Conservation (phyloP, 169 alveolate species). For the Plasmodium falciparum region DNA sequence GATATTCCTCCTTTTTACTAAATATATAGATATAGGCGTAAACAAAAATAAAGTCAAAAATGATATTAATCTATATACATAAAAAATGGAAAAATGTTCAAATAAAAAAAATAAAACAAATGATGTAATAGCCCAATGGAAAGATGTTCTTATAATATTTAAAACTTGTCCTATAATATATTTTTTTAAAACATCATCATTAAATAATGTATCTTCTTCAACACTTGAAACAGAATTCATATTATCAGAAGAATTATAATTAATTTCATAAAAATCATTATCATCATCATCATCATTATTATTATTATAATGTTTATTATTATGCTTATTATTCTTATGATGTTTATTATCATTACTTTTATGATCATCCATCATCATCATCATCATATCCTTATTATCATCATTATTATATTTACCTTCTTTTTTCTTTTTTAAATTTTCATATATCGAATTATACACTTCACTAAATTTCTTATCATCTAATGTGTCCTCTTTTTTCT, state of each 20-base stretch:
- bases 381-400: background rate
- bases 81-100: constrained; percentile 52
- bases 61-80: constrained; percentile 46
- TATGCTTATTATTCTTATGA: constrained; percentile 35
- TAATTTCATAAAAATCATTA: constrained; percentile 60
- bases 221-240: constrained; percentile 45
- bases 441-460: constrained; percentile 72
- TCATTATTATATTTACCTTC: constrained; percentile 16
- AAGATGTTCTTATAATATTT: constrained; percentile 61
- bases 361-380: too few relatives aligned
- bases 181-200: constrained; percentile 53
- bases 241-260: constrained; percentile 57
- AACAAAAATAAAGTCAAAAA: constrained; percentile 38
- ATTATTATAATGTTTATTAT: background rate
- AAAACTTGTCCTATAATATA: constrained; percentile 46
- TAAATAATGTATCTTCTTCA: constrained; percentile 55
- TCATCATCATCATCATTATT: background rate
- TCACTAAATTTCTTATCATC: constrained; percentile 70
- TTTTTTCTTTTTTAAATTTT: constrained; percentile 56
- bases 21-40: constrained; percentile 56
- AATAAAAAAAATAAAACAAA: constrained; percentile 44
- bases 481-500: constrained; percentile 24
- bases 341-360: constrained; percentile 1
- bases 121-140: constrained; percentile 66
- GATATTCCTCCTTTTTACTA: constrained; percentile 18